Percentiles rank a stretch among this genome's conserved stretches.
Conservation (phyloP, 2,329 filamentous ascomycete species). For the Exophiala sideris region DNA sequence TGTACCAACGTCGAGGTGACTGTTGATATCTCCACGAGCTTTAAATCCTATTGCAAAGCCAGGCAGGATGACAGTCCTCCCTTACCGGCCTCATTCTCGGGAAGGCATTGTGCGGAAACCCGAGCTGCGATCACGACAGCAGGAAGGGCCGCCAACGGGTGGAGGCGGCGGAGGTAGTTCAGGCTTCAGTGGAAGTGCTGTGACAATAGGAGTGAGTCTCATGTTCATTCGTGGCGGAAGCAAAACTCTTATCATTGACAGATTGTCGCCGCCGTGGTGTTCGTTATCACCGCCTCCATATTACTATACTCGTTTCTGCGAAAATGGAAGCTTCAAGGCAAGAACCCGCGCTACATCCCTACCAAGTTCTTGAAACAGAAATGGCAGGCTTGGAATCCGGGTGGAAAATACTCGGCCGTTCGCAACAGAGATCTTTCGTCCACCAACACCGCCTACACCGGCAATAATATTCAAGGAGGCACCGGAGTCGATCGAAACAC, state of each 20-base stretch:
- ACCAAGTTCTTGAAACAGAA: constrained; percentile 22
- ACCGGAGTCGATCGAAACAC: constrained; percentile 72
- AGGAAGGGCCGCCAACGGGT: not conserved
- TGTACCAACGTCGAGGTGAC: not conserved
- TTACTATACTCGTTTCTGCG: constrained; percentile 21
- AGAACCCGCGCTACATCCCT: constrained; percentile 22
- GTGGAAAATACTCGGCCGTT: constrained; percentile 25
- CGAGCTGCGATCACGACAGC: constrained; percentile 10
- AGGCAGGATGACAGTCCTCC: not conserved
- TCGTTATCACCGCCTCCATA: constrained; percentile 13
- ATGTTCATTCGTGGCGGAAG: not conserved
- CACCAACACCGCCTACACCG: constrained; percentile 21
- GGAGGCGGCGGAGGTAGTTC: not conserved
- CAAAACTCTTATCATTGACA: constrained; percentile 5
- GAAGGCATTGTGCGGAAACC: not conserved
- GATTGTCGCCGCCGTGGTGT: constrained; percentile 16
- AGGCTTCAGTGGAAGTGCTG: constrained; percentile 12
- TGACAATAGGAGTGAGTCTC: constrained; percentile 19
- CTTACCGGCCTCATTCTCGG: not conserved
- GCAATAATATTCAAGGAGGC: constrained; percentile 19
- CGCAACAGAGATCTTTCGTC: constrained; percentile 18
- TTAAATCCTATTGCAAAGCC: not conserved
- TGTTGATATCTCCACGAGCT: not conserved
- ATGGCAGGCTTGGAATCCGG: constrained; percentile 27
- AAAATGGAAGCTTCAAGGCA: constrained; percentile 19